phyloP scores from a whole-genome alignment of 495 filamentous ascomycete genomes.

The Xylaria nigripes region DNA sequence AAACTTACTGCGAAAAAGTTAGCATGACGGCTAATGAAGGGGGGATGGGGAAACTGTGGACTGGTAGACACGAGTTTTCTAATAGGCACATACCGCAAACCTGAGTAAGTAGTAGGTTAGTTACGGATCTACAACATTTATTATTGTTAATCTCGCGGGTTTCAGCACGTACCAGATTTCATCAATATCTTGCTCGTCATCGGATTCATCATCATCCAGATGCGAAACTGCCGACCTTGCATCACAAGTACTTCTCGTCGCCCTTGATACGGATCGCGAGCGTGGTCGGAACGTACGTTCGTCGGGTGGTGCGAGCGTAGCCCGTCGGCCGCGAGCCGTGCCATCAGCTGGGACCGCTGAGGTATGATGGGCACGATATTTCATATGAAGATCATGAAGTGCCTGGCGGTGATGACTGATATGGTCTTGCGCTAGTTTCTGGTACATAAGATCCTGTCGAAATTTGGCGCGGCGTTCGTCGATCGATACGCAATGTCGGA shows the following conservation, averaged over 20 bases:
- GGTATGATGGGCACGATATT: constrained; percentile 23
- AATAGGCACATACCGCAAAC: constrained; percentile 47
- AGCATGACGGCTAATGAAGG: neutral
- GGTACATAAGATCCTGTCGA: constrained; percentile 64
- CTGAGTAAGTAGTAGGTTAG: constrained; percentile 6
- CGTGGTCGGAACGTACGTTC: constrained; percentile 21
- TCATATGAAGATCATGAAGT: constrained; percentile 27
- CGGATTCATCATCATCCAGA: constrained; percentile 39
- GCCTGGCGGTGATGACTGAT: constrained; percentile 32
- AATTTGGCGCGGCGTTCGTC: constrained; percentile 69
- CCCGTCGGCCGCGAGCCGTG: constrained; percentile 16
- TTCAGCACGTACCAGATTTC: constrained; percentile 55
- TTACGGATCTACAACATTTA: neutral
- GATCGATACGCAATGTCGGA: constrained; percentile 68
- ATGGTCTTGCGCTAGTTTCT: constrained; percentile 31
- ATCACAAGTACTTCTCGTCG: constrained; percentile 17
- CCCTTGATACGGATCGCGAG: constrained; percentile 21
- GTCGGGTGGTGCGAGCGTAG: constrained; percentile 15
- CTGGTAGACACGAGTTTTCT: neutral
- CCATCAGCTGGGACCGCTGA: neutral
- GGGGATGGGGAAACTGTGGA: neutral
- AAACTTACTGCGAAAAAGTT: constrained; percentile 10
- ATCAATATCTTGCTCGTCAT: constrained; percentile 66
- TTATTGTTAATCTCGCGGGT: neutral
- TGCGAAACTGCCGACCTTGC: constrained; percentile 5